Evolutionary conservation across 768 basidiomycete genomes (phyloP), one percentile per base, ranked within the genome.

Genomic region (Lactarius sanguifluus): DNA sequence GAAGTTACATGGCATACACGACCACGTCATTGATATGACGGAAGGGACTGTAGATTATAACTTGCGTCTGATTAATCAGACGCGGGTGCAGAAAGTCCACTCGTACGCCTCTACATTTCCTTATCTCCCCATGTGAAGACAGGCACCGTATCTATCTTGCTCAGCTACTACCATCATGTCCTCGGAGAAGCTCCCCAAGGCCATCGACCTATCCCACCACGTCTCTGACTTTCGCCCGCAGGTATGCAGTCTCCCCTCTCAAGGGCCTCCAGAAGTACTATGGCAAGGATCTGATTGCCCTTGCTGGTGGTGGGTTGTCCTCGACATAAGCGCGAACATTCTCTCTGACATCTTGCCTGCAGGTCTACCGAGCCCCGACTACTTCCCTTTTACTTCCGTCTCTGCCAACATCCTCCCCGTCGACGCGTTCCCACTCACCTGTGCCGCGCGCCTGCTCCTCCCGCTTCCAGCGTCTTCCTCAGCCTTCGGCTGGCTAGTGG

Each of bases 181-280:
- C 38, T 69, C 66, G 18, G 79, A 80, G 71, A 79, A 81, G 69
- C 73, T 65, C 16, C 70, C 72, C 59, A 80, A 84, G 50, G 81
- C 88, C 1, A 77, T 89, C 64, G 89, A 92, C 76, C 78, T 91
- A 55, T 86, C 85, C 25, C 88, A 91, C 72, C 91, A 92, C 73
- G 76, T 92, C 34, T 89, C 86, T n/a, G 72, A 76, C 3, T 43
- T 87, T 23, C n/a, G 75, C 88, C 3, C 80, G 78, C 62, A 79
- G 81, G 34, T 79, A 89, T 54, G 59, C 71, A 34, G 66, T 76
- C 2, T 87, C 85, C 47, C 86, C 89, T 0, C 77, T 93, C 63
- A 93, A 93, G 75, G 82, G 81, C 50, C 74, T 91, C 34, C 82
- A 85, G 71, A 85, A 85, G 75, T 90, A 88, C 74, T 78, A 81